These are phyloP conservation scores for Aspergillus biplanus DNA, from an alignment of 495 filamentous ascomycete genomes.

Conservation along the genomic window DNA sequence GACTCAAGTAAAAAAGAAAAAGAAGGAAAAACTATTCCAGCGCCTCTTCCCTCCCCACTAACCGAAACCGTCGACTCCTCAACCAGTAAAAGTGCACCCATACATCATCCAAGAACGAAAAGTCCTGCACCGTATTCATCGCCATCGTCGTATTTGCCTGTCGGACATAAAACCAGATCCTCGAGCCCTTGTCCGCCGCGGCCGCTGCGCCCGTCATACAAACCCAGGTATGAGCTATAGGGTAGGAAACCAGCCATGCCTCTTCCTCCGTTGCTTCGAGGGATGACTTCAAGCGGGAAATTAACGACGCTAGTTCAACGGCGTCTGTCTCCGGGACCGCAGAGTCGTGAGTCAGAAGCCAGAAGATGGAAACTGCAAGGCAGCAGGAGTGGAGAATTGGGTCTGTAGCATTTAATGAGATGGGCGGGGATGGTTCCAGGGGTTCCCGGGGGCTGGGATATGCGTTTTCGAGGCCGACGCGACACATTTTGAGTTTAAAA, in stretches of 20 bases:
- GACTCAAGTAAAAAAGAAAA: no score
- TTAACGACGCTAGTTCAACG: background rate
- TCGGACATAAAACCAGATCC: slow-evolving; percentile 7
- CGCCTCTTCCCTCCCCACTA: background rate
- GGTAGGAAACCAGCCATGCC: background rate
- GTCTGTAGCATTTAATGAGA: background rate
- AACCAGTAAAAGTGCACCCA: slow-evolving; percentile 8
- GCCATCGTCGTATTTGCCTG: background rate
- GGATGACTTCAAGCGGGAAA: background rate
- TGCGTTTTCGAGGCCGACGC: background rate
- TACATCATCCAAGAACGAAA: slow-evolving; percentile 12
- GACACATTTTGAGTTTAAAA: background rate
- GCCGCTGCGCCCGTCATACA: slow-evolving; percentile 2
- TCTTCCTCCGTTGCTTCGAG: background rate
- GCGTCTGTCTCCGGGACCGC: background rate
- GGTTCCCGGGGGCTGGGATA: background rate
- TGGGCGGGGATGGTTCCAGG: background rate
- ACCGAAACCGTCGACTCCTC: background rate
- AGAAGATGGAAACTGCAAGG: slow-evolving; percentile 8
- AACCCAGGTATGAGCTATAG: background rate
- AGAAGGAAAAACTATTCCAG: no score
- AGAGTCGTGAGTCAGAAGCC: background rate
- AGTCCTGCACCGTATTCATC: slow-evolving; percentile 26
- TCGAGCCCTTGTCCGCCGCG: background rate
- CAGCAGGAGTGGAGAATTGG: slow-evolving; percentile 13